Evolutionary conservation across 148 eudicot genomes (phyloP).

Genomic region (Rhododendron ovatum): DNA sequence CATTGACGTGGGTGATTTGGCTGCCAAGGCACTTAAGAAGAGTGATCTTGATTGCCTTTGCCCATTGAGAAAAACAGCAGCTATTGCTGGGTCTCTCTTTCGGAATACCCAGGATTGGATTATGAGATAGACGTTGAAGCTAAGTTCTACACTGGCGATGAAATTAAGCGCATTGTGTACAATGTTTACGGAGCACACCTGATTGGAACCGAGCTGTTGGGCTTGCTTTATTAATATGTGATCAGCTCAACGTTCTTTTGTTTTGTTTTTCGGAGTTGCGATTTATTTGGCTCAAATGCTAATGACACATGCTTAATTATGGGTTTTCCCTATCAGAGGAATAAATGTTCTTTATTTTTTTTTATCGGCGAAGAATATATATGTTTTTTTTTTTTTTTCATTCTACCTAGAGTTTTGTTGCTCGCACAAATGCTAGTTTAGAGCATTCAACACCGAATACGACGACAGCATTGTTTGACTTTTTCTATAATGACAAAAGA

Average conservation of each 20-base stretch:
- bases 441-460: no score
- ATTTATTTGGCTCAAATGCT: neutral
- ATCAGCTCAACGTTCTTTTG: neutral
- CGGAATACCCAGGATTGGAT: neutral
- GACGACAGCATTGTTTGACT: no score
- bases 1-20: neutral
- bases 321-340: no score
- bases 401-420: no score
- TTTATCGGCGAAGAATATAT: no score
- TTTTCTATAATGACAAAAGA: no score
- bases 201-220: neutral
- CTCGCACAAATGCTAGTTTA: no score
- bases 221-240: neutral
- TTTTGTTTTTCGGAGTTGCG: neutral
- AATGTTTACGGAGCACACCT: neutral
- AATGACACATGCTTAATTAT: neutral
- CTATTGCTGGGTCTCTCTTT: neutral
- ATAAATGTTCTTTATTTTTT: no score
- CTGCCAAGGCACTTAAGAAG: neutral
- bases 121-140: neutral
- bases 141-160: neutral
- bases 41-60: neutral
- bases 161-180: neutral
- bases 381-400: no score
- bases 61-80: neutral